Conservation (phyloP, 139 green algal genomes). For the Closterium sp. region DNA sequence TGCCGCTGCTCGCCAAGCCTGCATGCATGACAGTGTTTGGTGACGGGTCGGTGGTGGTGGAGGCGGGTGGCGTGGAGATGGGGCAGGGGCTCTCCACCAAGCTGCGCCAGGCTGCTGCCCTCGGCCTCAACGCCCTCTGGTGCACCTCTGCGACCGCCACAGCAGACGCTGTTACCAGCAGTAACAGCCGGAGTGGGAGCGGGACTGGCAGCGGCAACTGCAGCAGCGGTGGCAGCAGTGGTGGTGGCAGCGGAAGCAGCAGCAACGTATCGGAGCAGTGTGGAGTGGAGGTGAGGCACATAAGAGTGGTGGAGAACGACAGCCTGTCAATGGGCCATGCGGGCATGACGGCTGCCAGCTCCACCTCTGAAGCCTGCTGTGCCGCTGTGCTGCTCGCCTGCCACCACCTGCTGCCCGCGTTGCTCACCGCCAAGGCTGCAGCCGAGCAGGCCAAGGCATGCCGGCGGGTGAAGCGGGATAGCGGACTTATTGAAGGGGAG, state of each 20-base stretch:
- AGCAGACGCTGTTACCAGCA: neutral
- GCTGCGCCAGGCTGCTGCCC: conserved; percentile 68
- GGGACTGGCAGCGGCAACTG: neutral
- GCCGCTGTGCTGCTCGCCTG: neutral
- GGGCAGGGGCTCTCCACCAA: conserved; percentile 96
- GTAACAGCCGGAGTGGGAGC: neutral
- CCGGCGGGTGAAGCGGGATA: neutral
- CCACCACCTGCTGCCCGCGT: neutral
- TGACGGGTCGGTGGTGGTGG: conserved; percentile 88
- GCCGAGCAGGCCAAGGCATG: conserved; percentile 5
- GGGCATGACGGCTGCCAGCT: conserved; percentile 23
- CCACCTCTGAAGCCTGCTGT: conserved; percentile 10
- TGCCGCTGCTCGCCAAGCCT: conserved; percentile 71
- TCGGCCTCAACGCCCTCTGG: conserved; percentile 18
- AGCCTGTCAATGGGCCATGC: neutral
- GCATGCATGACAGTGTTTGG: conserved; percentile 66
- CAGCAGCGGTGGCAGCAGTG: neutral
- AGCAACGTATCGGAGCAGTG: neutral
- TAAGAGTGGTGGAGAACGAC: conserved; percentile 32
- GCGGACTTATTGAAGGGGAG: neutral
- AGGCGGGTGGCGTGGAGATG: conserved; percentile 94
- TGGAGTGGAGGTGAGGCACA: neutral
- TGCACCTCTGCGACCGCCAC: too few species aligned
- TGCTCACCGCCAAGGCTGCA: neutral
- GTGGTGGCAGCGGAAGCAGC: neutral